Base-by-base conservation (phyloP, 2,329 filamentous ascomycete genomes). In the Penicillium sp. region DNA sequence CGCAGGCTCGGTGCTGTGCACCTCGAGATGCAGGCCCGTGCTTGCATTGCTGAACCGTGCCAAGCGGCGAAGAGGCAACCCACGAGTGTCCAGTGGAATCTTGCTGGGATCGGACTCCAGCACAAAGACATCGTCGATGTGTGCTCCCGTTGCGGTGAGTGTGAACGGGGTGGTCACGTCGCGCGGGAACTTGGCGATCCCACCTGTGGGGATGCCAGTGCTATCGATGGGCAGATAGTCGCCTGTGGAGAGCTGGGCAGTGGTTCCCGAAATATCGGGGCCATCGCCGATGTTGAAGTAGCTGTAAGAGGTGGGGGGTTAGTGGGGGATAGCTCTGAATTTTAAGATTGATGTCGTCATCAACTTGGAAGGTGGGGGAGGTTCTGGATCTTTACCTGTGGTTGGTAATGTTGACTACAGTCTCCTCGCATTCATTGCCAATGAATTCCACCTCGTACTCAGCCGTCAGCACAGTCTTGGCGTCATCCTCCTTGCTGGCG, bases 71-170 rank as follows among this genome's bases (percentile, higher is more conserved):
- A 96, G 79, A 1, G 88, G 83, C 54, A 76, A 72, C 2, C 68
- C 68, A 60, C 88, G 85, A 11, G 88, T 90, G 72, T 91, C 88
- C 46, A 89, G 75, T 6, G 85, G 82, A 7, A 89, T 77, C 72
- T 70, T 65, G 49, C 77, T 69, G 0, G 88, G 81, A 59, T 88
- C 80, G 37, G 81, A 76, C 71, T 90, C 85, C 62, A 91, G 78
- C 60, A 96, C 78, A 77, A 97, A 97, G 80, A 92, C 96, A 78
- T 96, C 86, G 73, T 99, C 94, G 62, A 97, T 86, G 64, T 88
- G 83, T 10, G 91, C 91, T 59, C 86, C 84, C 16, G 82, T 77
- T 2, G 84, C 74, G n/a, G 87, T 86, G 9, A 97, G 82, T 1
- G 80, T 84, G 74, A 97, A 95, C 4, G 85, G 77, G 66, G 84